Percentiles rank a stretch among this genome's conserved stretches.
phyloP scores from a whole-genome alignment of 129 eudicot genomes.

The Silybum marianum region DNA sequence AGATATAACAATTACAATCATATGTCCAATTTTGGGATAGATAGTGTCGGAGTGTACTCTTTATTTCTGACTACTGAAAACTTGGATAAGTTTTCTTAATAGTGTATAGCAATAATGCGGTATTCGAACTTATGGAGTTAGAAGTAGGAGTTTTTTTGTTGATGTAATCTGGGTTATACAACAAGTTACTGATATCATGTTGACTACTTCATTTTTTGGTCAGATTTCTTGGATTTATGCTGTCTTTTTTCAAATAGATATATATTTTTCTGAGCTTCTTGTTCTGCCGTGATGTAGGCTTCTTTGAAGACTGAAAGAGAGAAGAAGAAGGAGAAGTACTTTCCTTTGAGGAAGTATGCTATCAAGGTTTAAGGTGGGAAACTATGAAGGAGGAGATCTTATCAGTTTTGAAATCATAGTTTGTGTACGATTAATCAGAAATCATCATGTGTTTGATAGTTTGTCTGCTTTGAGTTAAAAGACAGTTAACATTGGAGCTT shows the following conservation, averaged over 20 bases:
- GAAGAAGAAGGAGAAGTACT: slow-evolving; percentile 74
- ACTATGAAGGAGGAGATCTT: slow-evolving; percentile 5
- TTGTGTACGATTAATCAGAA: slow-evolving; percentile 22
- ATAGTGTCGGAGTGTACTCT: too few relatives aligned
- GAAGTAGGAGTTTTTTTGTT: too few relatives aligned
- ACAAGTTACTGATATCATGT: neutral
- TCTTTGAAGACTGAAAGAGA: slow-evolving; percentile 69
- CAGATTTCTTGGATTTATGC: neutral
- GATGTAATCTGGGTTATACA: too few relatives aligned
- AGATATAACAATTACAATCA: too few relatives aligned
- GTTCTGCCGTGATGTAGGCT: slow-evolving; percentile 30
- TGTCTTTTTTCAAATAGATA: neutral
- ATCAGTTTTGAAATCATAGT: slow-evolving; percentile 21
- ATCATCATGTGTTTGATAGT: slow-evolving; percentile 21
- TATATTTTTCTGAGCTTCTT: neutral
- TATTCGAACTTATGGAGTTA: too few relatives aligned
- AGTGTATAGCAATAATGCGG: too few relatives aligned
- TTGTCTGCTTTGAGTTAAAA: slow-evolving; percentile 17
- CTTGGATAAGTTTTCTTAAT: too few relatives aligned
- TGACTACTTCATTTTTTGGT: neutral
- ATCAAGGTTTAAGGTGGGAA: slow-evolving; percentile 50
- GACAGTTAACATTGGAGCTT: slow-evolving; percentile 7
- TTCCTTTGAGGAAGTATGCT: slow-evolving; percentile 68
- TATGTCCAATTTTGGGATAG: neutral
- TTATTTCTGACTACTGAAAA: too few relatives aligned